Evolutionary conservation across 371 early-diverging fungal species (phyloP).

Genomic region (Saksenaea oblongispora): DNA sequence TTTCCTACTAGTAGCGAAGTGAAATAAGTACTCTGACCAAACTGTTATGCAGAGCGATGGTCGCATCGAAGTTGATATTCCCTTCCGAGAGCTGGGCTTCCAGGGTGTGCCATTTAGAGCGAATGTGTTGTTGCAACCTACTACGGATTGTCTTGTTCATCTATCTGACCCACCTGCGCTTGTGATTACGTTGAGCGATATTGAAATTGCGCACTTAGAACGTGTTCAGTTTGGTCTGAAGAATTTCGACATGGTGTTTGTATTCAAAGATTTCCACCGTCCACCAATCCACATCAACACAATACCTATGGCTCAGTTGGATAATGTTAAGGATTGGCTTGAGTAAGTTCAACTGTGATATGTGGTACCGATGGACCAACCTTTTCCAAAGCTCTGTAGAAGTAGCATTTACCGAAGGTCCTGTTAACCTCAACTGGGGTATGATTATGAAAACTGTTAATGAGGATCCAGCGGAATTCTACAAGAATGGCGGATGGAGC

Average conservation of each 20-base stretch:
- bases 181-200: slow-evolving; percentile 91
- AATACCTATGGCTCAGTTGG: slow-evolving; percentile 93
- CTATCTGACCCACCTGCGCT: slow-evolving; percentile 97
- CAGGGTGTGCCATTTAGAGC: slow-evolving; percentile 96
- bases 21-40: neutral
- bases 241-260: slow-evolving; percentile 99
- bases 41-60: slow-evolving; percentile 61
- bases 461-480: slow-evolving; percentile 96
- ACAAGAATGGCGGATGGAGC: slow-evolving; percentile 96
- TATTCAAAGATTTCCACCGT: slow-evolving; percentile 94
- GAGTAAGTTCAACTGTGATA: slow-evolving; percentile 61
- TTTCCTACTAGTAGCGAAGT: neutral
- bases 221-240: slow-evolving; percentile 98
- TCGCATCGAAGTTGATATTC: slow-evolving; percentile 91
- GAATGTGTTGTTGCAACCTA: slow-evolving; percentile 95
- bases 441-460: slow-evolving; percentile 99
- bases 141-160: slow-evolving; percentile 97
- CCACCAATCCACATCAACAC: slow-evolving; percentile 96
- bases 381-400: slow-evolving; percentile 75
- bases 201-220: slow-evolving; percentile 98
- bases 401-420: slow-evolving; percentile 96
- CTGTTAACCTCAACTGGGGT: slow-evolving; percentile 97
- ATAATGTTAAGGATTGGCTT: slow-evolving; percentile 98
- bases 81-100: slow-evolving; percentile 95
- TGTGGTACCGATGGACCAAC: neutral